Evolutionary conservation across 225 moss, liverwort and hornwort species (phyloP), one percentile per base, ranked within the genome.

Genomic region (Thuidium tamariscinum): DNA sequence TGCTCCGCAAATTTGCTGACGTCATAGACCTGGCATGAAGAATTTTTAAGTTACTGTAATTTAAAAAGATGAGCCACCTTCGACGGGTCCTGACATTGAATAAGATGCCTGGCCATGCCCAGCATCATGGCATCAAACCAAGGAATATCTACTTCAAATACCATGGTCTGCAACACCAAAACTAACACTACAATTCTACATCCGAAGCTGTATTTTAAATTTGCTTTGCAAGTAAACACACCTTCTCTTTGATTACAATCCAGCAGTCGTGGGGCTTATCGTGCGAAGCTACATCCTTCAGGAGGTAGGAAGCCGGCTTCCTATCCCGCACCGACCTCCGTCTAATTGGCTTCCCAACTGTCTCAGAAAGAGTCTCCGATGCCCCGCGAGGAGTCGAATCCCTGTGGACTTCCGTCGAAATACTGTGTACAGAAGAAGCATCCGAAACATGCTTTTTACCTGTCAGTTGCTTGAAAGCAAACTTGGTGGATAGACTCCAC

Each of bases 181-280:
- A 27, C 29, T 63, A 34, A 62, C 48, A 64, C 44, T 16, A 9
- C 5, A 32, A 66, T 49, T 32, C 13, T 66, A 41, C 25, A 32
- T 68, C 44, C 66, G 21, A 44, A 27, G 16, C 30, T n/a, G 32
- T 15, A 18, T 2, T 29, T 36, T 18, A 4, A 34, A 42, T 42
- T 21, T 74, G 8, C 36, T 42, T 37, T 48, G 30, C 20, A 21
- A 42, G 27, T 29, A 16, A 51, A 20, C 79, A 81, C 51, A 94
- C 94, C 94, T 97, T 99, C 44, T 93, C 95, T 81, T 96, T 99
- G 84, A 97, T 87, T 42, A 93, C 86, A 89, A 99, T 97, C 98
- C 97, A 99, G 90, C 95, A 96, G 87, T 99, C 97, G 29, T 82
- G 67, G 34, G 88, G 84, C 61, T 91, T 93, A 46, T 92, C 90